Base-by-base conservation (phyloP, 179 eudicot species). In the Camellia oleifera region DNA sequence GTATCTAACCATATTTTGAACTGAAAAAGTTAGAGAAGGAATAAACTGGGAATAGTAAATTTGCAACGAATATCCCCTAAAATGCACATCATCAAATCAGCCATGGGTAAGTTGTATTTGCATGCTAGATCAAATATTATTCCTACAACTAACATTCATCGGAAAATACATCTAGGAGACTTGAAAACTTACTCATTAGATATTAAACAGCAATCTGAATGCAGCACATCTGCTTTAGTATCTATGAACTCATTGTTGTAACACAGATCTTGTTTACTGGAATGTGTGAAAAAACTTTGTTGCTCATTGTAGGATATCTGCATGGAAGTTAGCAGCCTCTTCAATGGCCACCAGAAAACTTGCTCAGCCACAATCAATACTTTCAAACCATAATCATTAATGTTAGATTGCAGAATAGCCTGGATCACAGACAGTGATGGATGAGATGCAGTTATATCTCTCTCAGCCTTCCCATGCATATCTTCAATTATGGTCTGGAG, bases 351-450 rank as follows among this genome's bases (percentile, higher is more conserved):
- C 91, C 94, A 92, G 75, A 88, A 86, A 72, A 85, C 86, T 80
- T 72, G 86, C 60, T 89, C 92, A 79, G 91, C 91, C 85, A 91
- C 84, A 69, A 92, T 86, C 79, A 92, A 78, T 64, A 92, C 70
- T 79, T 85, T 89, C 26, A n/a, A 60, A 50, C 81, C 64, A 40
- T 78, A 54, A 78, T 78, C 79, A 54, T 54, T 76, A 42, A 75
- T 48, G 48, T 82, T 72, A 32, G 83, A 67, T 85, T 74, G 87
- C 84, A 92, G 77, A 76, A 92, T 84, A 14, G 76, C 84, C 77
- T 89, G 76, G 82, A 92, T 79, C 58, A 83, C 81, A 56, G 84
- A 78, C 50, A 92, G 85, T 48, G 92, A 86, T 73, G 97, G 97
- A 83, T 92, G 97, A 54, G 81, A 80, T 77, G 76, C 75, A 68